A percentile compares a stretch with the other conserved stretches of the same genome.
phyloP scores from a whole-genome alignment of 768 basidiomycete genomes.

The Leccinum boreale region DNA sequence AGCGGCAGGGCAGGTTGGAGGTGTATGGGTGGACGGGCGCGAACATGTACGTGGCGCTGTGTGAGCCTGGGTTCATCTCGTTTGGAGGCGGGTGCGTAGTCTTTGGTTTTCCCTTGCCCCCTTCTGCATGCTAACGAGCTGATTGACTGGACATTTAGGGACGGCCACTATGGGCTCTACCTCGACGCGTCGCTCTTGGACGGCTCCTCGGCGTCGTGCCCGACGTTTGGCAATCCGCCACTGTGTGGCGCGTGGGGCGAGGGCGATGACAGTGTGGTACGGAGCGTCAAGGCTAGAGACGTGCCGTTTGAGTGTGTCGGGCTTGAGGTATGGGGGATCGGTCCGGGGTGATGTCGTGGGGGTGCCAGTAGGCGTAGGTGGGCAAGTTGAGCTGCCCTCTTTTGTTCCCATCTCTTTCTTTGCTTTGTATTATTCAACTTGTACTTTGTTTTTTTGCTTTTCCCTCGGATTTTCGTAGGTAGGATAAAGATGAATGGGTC shows the following conservation, averaged over 20 bases:
- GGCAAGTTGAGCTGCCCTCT: neutral
- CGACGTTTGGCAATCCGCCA: constrained; percentile 84
- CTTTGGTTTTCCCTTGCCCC: neutral
- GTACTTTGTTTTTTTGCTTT: neutral
- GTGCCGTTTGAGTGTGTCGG: constrained; percentile 87
- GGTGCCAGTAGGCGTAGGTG: no score
- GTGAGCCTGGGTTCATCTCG: constrained; percentile 75
- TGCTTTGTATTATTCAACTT: neutral
- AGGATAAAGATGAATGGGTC: neutral
- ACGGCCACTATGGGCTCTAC: constrained; percentile 86
- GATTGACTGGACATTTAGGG: constrained; percentile 32
- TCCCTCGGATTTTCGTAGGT: neutral
- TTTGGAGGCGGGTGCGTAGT: constrained; percentile 86
- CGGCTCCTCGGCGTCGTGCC: constrained; percentile 81
- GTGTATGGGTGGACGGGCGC: constrained; percentile 82
- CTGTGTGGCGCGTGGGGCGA: constrained; percentile 46
- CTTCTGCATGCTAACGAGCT: neutral
- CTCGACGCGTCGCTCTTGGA: constrained; percentile 77
- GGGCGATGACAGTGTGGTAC: neutral
- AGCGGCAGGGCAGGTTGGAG: constrained; percentile 38
- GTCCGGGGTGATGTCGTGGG: constrained; percentile 14
- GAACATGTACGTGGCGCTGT: constrained; percentile 89
- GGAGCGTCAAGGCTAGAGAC: constrained; percentile 35
- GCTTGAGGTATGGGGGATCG: constrained; percentile 87
- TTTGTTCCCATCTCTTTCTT: neutral